Base-by-base conservation (phyloP, 371 early-diverging fungal species). In the Lichtheimia ramosa region DNA sequence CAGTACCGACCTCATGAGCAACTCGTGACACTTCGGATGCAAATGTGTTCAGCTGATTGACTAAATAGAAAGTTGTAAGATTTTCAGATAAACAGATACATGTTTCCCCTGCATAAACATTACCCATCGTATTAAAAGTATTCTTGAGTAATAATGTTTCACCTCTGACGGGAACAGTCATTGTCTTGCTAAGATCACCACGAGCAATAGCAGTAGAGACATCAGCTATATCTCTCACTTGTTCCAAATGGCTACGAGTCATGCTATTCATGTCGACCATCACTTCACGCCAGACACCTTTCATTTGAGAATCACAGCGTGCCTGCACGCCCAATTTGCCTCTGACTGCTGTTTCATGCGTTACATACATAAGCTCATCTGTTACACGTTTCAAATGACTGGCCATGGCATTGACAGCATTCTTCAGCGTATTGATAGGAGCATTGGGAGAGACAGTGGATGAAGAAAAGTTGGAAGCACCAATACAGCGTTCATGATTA, bases 61-160 rank as follows among this genome's bases (percentile, higher is more conserved):
- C 73, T 69, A 49, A 20, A 48, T 46, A 21, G 15, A 41, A 27
- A 49, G 24, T 41, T 15, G 25, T 20, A 40, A 24, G 7, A n/a
- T 15, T n/a, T 25, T 27, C 18, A 10, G 46, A 46, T 16, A 48
- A 18, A 56, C 13, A 25, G 13, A 64, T n/a, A 28, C 15, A 48
- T n/a, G 18, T 13, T 59, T 25, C 24, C 48, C 8, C 27, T 13
- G 16, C 24, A 41, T 18, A 5, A 14, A 20, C 21, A 14, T 65
- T 81, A 77, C 88, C 89, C 91, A 91, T 90, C 3, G 78, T 80
- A 66, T 90, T 90, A 43, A 91, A 85, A 1, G 89, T 88, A 28
- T 85, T 83, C 61, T 89, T 91, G 5, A 91, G 71, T 14, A 88
- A 76, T 20, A 81, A 51, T 5, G 86, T 86, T 67, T 88, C 89